Evolutionary conservation across 768 basidiomycete species (phyloP).

Genomic region (Phylloporus sp.): DNA sequence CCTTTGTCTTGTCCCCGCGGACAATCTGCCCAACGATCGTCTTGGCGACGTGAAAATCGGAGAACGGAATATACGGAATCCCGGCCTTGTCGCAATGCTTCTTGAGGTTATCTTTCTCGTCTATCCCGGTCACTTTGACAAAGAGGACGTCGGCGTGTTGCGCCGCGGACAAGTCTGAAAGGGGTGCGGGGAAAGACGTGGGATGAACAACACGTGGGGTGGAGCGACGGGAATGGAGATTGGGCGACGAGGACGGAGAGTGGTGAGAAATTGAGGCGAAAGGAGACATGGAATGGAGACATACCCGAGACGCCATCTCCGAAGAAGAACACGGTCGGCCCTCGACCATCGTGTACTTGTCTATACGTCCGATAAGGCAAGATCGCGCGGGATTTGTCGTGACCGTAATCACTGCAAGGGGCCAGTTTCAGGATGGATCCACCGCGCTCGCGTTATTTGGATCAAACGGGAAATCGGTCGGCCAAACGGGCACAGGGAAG

Average conservation of each 20-base stretch:
- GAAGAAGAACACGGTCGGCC: conserved; percentile 89
- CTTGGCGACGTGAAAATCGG: conserved; percentile 61
- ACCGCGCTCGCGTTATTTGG: neutral
- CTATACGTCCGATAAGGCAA: conserved; percentile 68
- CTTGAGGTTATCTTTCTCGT: conserved; percentile 77
- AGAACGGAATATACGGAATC: conserved; percentile 77
- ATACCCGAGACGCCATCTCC: conserved; percentile 94
- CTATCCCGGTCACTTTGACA: conserved; percentile 73
- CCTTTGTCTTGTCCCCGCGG: conserved; percentile 44
- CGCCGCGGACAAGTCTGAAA: conserved; percentile 85
- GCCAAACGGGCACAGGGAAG: neutral
- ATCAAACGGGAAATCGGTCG: neutral
- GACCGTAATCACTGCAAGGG: conserved; percentile 65
- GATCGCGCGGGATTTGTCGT: conserved; percentile 95
- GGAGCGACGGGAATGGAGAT: neutral
- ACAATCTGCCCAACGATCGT: conserved; percentile 64
- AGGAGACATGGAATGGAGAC: conserved; percentile 15
- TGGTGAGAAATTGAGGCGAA: conserved; percentile 18
- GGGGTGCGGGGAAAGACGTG: neutral
- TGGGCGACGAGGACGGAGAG: neutral
- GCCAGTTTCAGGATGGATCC: neutral
- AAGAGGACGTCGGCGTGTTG: conserved; percentile 91
- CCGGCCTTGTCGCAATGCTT: conserved; percentile 73
- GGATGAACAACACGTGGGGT: no score
- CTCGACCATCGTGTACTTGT: conserved; percentile 12